A percentile compares a stretch with the other conserved stretches of the same genome.
These are phyloP conservation scores for Sophora flavescens DNA, from an alignment of 306 rosid genomes.

Conservation along the genomic window DNA sequence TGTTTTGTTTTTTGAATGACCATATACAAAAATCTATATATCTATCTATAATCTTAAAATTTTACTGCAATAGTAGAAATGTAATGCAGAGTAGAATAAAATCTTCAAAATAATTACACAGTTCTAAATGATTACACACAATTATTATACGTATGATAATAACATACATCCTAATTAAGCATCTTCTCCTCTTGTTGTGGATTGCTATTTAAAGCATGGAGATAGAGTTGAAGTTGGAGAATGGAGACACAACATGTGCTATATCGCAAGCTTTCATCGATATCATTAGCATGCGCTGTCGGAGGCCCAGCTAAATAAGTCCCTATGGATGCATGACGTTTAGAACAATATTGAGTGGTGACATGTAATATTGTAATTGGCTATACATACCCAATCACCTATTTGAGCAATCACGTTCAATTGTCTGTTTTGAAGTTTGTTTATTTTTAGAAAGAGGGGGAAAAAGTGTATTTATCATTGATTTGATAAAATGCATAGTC, in stretches of 20 bases:
- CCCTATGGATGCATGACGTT: slow-evolving; percentile 28
- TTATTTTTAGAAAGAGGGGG: too few relatives aligned
- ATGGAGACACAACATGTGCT: slow-evolving; percentile 53
- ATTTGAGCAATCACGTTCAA: too few relatives aligned
- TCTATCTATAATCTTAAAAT: too few relatives aligned
- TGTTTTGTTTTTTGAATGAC: background rate
- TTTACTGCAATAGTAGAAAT: too few relatives aligned
- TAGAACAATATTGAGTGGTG: slow-evolving; percentile 37
- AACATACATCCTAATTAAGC: slow-evolving; percentile 29
- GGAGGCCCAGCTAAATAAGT: slow-evolving; percentile 42
- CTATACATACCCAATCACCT: slow-evolving; percentile 32
- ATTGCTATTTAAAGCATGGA: background rate
- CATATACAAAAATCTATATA: too few relatives aligned
- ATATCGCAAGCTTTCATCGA: slow-evolving; percentile 39
- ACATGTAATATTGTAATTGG: slow-evolving; percentile 39
- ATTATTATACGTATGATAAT: background rate
- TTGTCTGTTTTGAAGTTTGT: too few relatives aligned
- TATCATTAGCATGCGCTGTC: slow-evolving; percentile 56
- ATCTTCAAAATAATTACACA: too few relatives aligned
- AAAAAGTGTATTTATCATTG: too few relatives aligned
- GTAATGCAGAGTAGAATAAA: background rate
- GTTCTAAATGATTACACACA: background rate
- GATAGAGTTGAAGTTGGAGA: too few relatives aligned
- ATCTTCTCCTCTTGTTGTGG: slow-evolving; percentile 24
- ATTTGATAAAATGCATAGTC: too few relatives aligned